Evolutionary conservation across 768 basidiomycete species (phyloP).

Genomic region (Phlebiopsis flavidoalba): DNA sequence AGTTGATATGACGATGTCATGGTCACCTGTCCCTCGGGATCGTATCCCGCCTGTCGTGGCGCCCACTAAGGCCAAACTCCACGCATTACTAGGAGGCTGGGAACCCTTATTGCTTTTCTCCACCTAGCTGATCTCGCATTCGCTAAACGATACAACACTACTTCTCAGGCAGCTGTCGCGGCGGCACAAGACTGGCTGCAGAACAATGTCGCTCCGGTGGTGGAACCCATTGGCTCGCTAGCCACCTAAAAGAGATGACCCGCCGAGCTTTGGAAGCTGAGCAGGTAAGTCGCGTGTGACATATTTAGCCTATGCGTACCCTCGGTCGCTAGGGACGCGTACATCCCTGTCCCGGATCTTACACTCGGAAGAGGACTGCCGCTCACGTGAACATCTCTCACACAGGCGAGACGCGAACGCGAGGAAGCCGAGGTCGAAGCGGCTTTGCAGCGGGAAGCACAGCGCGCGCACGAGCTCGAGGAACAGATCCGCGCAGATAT

Average conservation of each 20-base stretch:
- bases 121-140: neutral
- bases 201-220: conserved; percentile 47
- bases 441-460: conserved; percentile 44
- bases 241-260: conserved; percentile 78
- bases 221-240: conserved; percentile 63
- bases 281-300: conserved; percentile 34
- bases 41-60: neutral
- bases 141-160: neutral
- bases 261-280: conserved; percentile 68
- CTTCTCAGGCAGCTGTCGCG: conserved; percentile 8
- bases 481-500: conserved; percentile 65
- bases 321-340: too few species aligned
- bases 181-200: conserved; percentile 66
- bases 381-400: neutral
- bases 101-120: too few species aligned
- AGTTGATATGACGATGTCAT: neutral
- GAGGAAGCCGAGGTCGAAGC: conserved; percentile 52
- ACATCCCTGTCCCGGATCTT: conserved; percentile 8
- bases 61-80: neutral
- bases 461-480: conserved; percentile 53
- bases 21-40: neutral
- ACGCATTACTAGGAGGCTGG: too few species aligned
- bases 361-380: neutral
- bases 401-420: conserved; percentile 47
- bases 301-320: too few species aligned